phyloP scores from a whole-genome alignment of 1,284 basidiomycete genomes.

The Malassezia japonica region DNA sequence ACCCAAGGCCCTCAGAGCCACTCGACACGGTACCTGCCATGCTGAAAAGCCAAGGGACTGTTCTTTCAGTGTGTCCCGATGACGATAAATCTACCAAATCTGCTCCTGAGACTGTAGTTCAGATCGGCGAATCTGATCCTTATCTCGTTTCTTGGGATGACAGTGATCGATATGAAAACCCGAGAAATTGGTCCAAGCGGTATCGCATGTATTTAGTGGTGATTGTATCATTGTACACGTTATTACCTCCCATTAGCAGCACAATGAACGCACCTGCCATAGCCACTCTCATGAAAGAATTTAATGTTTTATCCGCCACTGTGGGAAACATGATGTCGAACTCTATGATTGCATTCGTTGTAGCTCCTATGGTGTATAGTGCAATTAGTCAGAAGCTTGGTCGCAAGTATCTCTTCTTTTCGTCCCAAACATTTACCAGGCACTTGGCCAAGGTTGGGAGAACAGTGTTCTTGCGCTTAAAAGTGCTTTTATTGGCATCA shows the following conservation, averaged over 20 bases:
- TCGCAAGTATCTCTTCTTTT: slow-evolving; percentile 57
- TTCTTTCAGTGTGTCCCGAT: too few species aligned
- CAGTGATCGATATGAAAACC: slow-evolving; percentile 5
- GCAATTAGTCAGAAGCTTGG: slow-evolving; percentile 10
- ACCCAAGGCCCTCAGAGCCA: too few species aligned
- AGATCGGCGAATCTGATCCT: too few species aligned
- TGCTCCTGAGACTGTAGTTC: too few species aligned
- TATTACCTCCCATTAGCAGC: slow-evolving; percentile 7
- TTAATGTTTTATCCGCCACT: not conserved
- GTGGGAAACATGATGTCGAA: slow-evolving; percentile 11
- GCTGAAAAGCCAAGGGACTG: too few species aligned
- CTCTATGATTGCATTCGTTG: slow-evolving; percentile 4
- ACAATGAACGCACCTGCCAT: slow-evolving; percentile 10
- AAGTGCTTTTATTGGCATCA: slow-evolving; percentile 19
- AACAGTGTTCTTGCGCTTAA: slow-evolving; percentile 24
- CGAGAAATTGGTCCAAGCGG: not conserved
- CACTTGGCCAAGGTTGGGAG: slow-evolving; percentile 56
- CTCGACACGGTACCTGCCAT: too few species aligned
- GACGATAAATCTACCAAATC: too few species aligned
- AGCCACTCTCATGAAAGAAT: not conserved
- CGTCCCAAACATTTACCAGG: slow-evolving; percentile 59
- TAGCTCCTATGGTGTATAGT: slow-evolving; percentile 4
- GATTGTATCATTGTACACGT: slow-evolving; percentile 6
- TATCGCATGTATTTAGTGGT: not conserved
- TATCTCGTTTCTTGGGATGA: slow-evolving; percentile 6